Base-by-base conservation (phyloP, 306 rosid genomes). In the Trichosanthes cucumerina region DNA sequence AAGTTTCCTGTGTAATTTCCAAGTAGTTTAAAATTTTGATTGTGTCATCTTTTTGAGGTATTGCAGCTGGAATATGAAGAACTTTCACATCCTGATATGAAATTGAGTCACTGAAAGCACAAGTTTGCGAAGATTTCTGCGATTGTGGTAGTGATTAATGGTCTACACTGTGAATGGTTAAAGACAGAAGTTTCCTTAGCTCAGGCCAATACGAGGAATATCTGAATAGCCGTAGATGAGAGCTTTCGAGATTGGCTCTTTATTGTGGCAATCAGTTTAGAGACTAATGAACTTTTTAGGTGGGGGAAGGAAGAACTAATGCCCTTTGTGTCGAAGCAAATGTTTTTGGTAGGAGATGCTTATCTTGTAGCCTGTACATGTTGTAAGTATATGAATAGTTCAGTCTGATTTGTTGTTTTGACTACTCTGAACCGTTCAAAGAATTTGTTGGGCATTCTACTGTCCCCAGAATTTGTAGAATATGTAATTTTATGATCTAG, bases 1-100 rank as follows among this genome's bases (percentile, higher is more conserved):
- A 41, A 50, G 41, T 79, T 79, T 49, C 54, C 12, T 39, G 9
- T 33, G 65, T 26, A 57, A 8, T n/a, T 58, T 46, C 2, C 26
- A 1, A 26, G 5, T 28, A 23, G 31, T 57, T 8, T 8, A 2
- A 62, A 41, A 1, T 13, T 53, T 7, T 75, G n/a, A 62, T 13
- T 21, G 14, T 64, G 38, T 79, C 84, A 50, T 77, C 9, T 28
- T 73, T 28, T 83, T 77, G 81, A 68, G 71, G 72, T 79, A 82
- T 75, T 81, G 88, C 93, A 96, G 97, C 76, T 91, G 88, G 98
- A 90, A 85, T 81, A 66, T 54, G 96, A 91, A 47, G 89, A 70
- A 46, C 76, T 90, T 78, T 81, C 88, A 4, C 77, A 89, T 86
- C 86, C 91, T 46, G 96, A 91, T 69, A 78, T 57, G 60, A 81